Evolutionary conservation across 2,329 filamentous ascomycete genomes (phyloP), one percentile per base, ranked within the genome.

Genomic region (Ophiostoma triangulosporum): DNA sequence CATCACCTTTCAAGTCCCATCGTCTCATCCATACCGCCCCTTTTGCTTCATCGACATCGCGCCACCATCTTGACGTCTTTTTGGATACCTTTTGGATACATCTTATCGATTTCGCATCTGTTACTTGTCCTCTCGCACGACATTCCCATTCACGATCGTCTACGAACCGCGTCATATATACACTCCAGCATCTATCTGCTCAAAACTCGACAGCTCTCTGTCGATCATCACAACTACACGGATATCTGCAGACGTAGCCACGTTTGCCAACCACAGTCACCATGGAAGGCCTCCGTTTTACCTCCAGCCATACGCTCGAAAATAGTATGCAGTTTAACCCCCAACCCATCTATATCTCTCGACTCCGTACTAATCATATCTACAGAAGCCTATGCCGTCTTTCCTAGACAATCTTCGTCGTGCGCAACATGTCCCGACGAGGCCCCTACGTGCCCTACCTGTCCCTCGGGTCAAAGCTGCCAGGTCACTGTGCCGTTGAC

Each of bases 381-480:
- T 45, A 8, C 17, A 59, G 57, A 53, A 59, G 59, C 62, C 24
- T 58, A 62, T 3, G n/a, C 58, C 26, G 64, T 75, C 43, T 59
- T 68, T 15, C 68, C 64, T 35, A 67, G 73, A 61, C 65, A 69
- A 51, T 64, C 65, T 35, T 64, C 63, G 7, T 64, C 63, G 7
- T 79, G 75, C 58, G 66, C 75, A 9, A 59, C 68, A 43, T 79
- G 76, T 62, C 68, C 71, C 27, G 66, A 69, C 50, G 61, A 57
- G 2, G 57, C 63, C 51, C 71, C 64, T 32, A 66, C 68, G 22
- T 78, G 76, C 53, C 76, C 76, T 6, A 48, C 59, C 3, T 80
- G 76, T 58, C 59, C 60, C 9, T 54, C 63, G 1, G 66, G 65
- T 24, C 63, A 73, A 55, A 66, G 61, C 45, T 80, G 77, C 58